Percentiles rank a stretch among this genome's conserved stretches.
Conservation (phyloP, 352 stramenopile species). For the Globisporangium middletonii region DNA sequence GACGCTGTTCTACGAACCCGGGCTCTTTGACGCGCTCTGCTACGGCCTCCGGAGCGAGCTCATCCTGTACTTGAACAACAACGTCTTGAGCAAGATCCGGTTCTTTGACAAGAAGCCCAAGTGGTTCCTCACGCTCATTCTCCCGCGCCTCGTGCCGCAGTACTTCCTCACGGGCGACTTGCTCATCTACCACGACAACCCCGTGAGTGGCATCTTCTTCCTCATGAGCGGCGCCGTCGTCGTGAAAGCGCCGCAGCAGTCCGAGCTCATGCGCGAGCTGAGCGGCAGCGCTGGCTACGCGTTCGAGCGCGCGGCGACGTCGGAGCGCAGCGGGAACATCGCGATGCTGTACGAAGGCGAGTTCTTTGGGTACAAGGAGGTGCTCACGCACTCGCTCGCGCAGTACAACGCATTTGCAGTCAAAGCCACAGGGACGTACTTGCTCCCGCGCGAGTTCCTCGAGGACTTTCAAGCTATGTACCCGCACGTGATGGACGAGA, state of each 20-base stretch:
- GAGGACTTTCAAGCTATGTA: conserved; percentile 48
- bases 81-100: conserved; percentile 51
- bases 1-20: conserved; percentile 58
- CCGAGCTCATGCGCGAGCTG: background rate
- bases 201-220: conserved; percentile 73
- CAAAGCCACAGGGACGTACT: conserved; percentile 51
- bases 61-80: conserved; percentile 55
- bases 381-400: conserved; percentile 42
- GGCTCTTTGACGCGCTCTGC: conserved; percentile 56
- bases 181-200: conserved; percentile 65
- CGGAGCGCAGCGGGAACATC: conserved; percentile 34
- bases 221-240: conserved; percentile 60
- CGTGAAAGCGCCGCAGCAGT: conserved; percentile 26
- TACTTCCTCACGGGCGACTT: conserved; percentile 66
- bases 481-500: conserved; percentile 57
- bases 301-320: conserved; percentile 11
- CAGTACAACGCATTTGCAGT: conserved; percentile 70
- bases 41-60: conserved; percentile 63
- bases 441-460: conserved; percentile 53
- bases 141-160: conserved; percentile 59
- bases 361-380: conserved; percentile 79
- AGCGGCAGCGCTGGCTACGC: background rate
- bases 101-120: conserved; percentile 86
- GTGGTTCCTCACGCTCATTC: conserved; percentile 69
- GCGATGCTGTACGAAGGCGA: conserved; percentile 67